Base-by-base conservation (phyloP, 441 rosid genomes). In the Manihot esculenta region DNA sequence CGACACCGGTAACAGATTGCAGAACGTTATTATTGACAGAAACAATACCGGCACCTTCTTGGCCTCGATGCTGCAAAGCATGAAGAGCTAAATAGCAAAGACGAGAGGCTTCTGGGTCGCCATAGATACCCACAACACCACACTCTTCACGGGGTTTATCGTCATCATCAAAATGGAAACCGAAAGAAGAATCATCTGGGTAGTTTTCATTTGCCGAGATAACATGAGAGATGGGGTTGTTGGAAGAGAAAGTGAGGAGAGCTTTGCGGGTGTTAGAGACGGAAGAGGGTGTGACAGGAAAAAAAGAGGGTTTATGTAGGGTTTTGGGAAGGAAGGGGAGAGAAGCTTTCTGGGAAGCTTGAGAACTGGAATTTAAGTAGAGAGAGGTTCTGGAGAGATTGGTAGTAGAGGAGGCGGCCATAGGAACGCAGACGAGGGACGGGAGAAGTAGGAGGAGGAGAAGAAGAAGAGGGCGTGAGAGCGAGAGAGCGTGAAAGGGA, bases 1-100 rank as follows among this genome's bases (percentile, higher is more conserved):
- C 98, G 55, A 94, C 92, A 24, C 98, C 97, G 12, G 97, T 94
- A 49, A 94, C 72, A 5, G 97, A 83, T 71, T 94, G 94, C 53
- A 91, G 86, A 56, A 90, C 90, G 13, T 86, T 82, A 6, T 88
- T 70, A 27, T 82, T 80, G 14, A 92, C 96, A 1, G 99, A 78
- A 17, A 94, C 99, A 69, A 94, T 94, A 70, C 99, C 97, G 62
- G 99, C 97, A 42, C 99, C 99, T 82, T 94, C 97, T 72, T 94
- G 99, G 17, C 97, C 90, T 68, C 93, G 86, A 60, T 94, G 99
- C 64, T 94, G 99, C 64, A 94, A 85, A 14, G 97, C 95, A 68
- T 92, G 99, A 53, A 94, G 97, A 1, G 97, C 97, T 74, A 92
- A 64, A 80, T 89, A 93, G 79, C 94, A 89, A 74, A 90, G 90